Conservation (phyloP, 495 filamentous ascomycete genomes). For the Penicillium angulare region DNA sequence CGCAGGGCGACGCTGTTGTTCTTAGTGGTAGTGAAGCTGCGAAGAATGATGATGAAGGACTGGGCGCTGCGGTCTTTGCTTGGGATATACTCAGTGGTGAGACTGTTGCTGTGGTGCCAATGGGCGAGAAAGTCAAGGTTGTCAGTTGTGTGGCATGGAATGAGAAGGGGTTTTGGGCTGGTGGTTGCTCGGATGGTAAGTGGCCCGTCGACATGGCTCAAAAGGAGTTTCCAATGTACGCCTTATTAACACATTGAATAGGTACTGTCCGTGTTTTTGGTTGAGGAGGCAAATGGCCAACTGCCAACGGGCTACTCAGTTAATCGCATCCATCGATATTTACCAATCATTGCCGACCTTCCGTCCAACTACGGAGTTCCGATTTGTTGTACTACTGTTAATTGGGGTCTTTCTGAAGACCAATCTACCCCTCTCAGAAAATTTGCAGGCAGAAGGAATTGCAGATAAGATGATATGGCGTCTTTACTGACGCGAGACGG, state of each 20-base stretch:
- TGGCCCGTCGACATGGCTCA: background rate
- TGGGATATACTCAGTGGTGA: conserved; percentile 88
- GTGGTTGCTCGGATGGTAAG: conserved; percentile 60
- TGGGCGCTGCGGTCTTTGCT: conserved; percentile 64
- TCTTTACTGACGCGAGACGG: too few species aligned
- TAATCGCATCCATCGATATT: background rate
- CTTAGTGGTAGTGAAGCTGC: conserved; percentile 76
- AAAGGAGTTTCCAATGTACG: background rate
- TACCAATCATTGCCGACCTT: background rate
- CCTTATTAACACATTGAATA: conserved; percentile 3
- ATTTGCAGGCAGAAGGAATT: too few species aligned
- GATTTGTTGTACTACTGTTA: background rate
- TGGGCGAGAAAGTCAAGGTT: conserved; percentile 55
- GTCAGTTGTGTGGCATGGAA: conserved; percentile 73
- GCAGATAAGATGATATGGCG: too few species aligned
- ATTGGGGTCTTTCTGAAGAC: background rate
- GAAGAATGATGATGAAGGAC: conserved; percentile 42
- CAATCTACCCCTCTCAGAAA: background rate
- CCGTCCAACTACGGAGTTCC: background rate
- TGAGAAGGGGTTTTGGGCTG: conserved; percentile 62
- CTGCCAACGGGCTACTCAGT: background rate
- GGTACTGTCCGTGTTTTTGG: conserved; percentile 29
- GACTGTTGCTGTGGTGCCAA: conserved; percentile 57
- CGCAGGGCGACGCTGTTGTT: conserved; percentile 71
- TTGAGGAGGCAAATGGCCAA: conserved; percentile 9